Percentiles rank a stretch among this genome's conserved stretches.
phyloP scores from a whole-genome alignment of 164 flowering plant species.

The Annona squamosa region DNA sequence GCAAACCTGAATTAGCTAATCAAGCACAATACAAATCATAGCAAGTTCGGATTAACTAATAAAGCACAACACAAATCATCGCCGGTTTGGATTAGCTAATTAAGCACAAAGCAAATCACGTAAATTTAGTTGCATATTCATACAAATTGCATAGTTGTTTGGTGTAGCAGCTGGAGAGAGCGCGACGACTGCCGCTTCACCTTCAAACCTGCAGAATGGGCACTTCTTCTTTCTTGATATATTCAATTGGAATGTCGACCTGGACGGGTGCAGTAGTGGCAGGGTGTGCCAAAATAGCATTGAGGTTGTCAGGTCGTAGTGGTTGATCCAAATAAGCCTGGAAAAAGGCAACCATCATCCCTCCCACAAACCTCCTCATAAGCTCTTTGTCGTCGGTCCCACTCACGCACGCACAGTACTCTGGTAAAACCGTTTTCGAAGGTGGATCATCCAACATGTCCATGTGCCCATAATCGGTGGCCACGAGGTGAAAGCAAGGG shows the following conservation, averaged over 20 bases:
- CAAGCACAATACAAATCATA: too few species aligned
- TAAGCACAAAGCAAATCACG: too few species aligned
- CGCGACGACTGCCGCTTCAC: too few species aligned
- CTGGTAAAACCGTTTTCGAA: background rate
- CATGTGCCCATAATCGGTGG: slow-evolving; percentile 36
- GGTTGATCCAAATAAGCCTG: slow-evolving; percentile 31
- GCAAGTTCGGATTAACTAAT: too few species aligned
- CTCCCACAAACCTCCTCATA: slow-evolving; percentile 43
- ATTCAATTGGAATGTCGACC: background rate
- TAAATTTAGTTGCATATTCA: too few species aligned
- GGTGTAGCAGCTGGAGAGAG: too few species aligned
- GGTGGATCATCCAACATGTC: slow-evolving; percentile 22
- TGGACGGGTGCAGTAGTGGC: slow-evolving; percentile 32
- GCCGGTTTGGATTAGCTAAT: too few species aligned
- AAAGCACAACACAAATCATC: too few species aligned
- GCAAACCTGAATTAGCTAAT: too few species aligned
- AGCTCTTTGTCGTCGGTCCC: slow-evolving; percentile 20
- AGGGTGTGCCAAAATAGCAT: slow-evolving; percentile 22
- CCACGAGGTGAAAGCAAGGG: slow-evolving; percentile 23
- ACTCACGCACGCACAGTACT: slow-evolving; percentile 13
- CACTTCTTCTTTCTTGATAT: background rate
- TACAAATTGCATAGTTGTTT: too few species aligned
- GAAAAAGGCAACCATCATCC: slow-evolving; percentile 37
- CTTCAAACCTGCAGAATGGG: too few species aligned
- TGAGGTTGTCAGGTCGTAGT: slow-evolving; percentile 25